Evolutionary conservation across 495 filamentous ascomycete species (phyloP).

Genomic region (Penicillium bovifimosum): DNA sequence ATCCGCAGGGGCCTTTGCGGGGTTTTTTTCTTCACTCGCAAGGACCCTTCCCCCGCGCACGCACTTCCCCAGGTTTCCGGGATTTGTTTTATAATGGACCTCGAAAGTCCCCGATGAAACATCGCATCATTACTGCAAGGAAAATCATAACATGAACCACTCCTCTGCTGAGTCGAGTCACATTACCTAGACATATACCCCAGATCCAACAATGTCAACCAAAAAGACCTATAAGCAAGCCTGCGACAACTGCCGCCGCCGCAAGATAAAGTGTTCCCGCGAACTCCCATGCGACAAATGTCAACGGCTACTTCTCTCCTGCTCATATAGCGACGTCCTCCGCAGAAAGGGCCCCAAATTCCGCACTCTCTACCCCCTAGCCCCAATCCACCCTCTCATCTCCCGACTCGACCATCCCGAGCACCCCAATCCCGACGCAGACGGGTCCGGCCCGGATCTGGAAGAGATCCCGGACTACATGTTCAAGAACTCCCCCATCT

Average conservation of each 20-base stretch:
- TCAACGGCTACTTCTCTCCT: slow-evolving; percentile 39
- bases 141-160: slow-evolving; percentile 8
- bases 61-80: slow-evolving; percentile 19
- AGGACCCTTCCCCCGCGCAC: slow-evolving; percentile 3
- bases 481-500: slow-evolving; percentile 25
- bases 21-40: slow-evolving; percentile 1
- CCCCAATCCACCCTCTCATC: slow-evolving; percentile 36
- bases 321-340: slow-evolving; percentile 42
- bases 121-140: not conserved
- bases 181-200: not conserved
- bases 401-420: slow-evolving; percentile 13
- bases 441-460: slow-evolving; percentile 5
- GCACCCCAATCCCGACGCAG: slow-evolving; percentile 20
- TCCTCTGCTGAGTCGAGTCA: not conserved
- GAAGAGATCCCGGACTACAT: slow-evolving; percentile 12
- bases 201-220: slow-evolving; percentile 18
- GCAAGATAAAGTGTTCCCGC: slow-evolving; percentile 44
- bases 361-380: slow-evolving; percentile 40
- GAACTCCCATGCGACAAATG: slow-evolving; percentile 44
- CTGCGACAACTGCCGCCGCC: slow-evolving; percentile 43
- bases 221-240: slow-evolving; percentile 33
- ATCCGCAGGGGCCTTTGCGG: slow-evolving; percentile 21
- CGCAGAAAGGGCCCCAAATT: slow-evolving; percentile 44
- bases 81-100: not conserved
- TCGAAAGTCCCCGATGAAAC: not conserved